Conservation (phyloP, 371 early-diverging fungal species). For the Mucor sp. region DNA sequence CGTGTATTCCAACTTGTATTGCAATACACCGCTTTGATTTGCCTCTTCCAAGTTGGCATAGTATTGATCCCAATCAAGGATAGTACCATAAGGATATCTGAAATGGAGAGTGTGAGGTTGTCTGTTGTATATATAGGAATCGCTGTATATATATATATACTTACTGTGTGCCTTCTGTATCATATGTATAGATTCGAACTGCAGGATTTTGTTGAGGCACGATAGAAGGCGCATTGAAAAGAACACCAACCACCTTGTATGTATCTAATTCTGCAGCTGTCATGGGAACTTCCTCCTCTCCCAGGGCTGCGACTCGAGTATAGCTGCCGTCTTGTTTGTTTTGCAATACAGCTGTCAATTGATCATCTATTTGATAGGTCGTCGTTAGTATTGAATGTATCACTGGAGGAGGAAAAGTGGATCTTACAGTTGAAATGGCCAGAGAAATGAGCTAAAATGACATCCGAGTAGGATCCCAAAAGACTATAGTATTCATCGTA, state of each 20-base stretch:
- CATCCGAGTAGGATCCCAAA: conserved; percentile 41
- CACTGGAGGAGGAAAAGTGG: too few species aligned
- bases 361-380: conserved; percentile 26
- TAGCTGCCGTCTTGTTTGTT: conserved; percentile 5
- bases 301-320: conserved; percentile 17
- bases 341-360: conserved; percentile 19
- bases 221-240: conserved; percentile 52
- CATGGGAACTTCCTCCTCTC: conserved; percentile 19
- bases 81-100: conserved; percentile 26
- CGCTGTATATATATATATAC: too few species aligned
- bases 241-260: conserved; percentile 19
- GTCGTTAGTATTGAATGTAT: too few species aligned
- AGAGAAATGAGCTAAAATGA: conserved; percentile 51
- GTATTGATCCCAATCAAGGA: conserved; percentile 56
- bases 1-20: conserved; percentile 51
- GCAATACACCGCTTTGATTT: conserved; percentile 33
- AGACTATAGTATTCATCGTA: conserved; percentile 40
- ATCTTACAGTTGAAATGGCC: conserved; percentile 52
- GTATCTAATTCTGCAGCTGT: conserved; percentile 13
- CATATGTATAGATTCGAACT: conserved; percentile 52
- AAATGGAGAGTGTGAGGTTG: background rate
- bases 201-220: conserved; percentile 57
- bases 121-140: background rate
- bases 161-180: conserved; percentile 17
- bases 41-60: conserved; percentile 46